phyloP scores from a whole-genome alignment of 768 basidiomycete species.

The Filobasidium floriforme region DNA sequence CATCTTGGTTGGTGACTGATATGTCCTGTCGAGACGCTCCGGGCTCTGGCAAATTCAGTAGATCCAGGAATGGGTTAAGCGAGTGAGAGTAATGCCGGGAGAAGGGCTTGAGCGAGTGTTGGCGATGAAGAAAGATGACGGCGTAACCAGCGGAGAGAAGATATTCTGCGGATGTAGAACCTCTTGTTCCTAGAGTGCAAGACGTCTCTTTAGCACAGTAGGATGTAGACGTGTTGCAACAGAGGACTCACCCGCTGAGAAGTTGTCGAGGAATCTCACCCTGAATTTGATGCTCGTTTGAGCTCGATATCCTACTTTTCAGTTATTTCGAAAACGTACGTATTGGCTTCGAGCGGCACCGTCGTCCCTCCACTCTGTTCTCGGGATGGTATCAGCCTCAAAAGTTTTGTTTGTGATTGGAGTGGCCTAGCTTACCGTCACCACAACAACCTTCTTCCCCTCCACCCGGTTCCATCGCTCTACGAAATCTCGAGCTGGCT shows the following conservation, averaged over 20 bases:
- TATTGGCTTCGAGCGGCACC: conserved; percentile 94
- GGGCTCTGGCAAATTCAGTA: conserved; percentile 59
- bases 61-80: conserved; percentile 93
- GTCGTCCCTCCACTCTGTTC: conserved; percentile 92
- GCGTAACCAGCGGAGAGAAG: conserved; percentile 84
- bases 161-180: conserved; percentile 96
- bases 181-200: conserved; percentile 66
- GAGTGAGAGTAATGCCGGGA: conserved; percentile 97
- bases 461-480: conserved; percentile 54
- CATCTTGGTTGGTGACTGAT: conserved; percentile 37
- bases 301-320: conserved; percentile 32
- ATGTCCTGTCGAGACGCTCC: background rate
- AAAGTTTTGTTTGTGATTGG: background rate
- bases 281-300: conserved; percentile 49
- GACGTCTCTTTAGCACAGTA: background rate
- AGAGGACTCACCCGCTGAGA: conserved; percentile 71
- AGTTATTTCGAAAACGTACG: conserved; percentile 58
- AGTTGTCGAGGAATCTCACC: conserved; percentile 96
- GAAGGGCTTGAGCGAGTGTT: conserved; percentile 96
- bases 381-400: conserved; percentile 6
- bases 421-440: conserved; percentile 62
- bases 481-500: conserved; percentile 62
- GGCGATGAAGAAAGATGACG: conserved; percentile 96
- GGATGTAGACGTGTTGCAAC: background rate
- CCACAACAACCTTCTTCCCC: conserved; percentile 74